Base-by-base conservation (phyloP, 306 rosid genomes). In the Gastrolobium bilobum region DNA sequence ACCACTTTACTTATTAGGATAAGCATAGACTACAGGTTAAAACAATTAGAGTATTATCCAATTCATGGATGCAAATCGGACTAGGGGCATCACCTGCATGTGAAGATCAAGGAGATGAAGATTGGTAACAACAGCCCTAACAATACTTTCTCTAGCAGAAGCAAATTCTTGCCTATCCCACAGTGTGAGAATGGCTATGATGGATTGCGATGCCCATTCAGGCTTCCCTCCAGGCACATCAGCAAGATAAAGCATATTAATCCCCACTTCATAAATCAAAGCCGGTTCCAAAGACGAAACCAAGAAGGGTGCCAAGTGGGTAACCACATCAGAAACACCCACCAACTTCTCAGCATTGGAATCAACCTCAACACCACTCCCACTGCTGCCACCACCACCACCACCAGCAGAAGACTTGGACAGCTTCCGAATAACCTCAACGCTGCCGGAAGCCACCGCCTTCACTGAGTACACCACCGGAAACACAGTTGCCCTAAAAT, bases 201-300 rank as follows among this genome's bases (percentile, higher is more conserved):
- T 91, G 0, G 99, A 93, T 52, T 90, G 97, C 0, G 99, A 96
- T 51, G 99, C 99, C 99, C 99, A 96, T 78, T 96, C 99, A 4
- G 97, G 90, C 78, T 96, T 96, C 79, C 99, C 98, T 51, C 99
- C 99, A 80, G 98, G 94, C 58, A 96, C 99, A 86, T 96, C 99
- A 75, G 99, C 99, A 79, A 96, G 85, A 81, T 96, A 93, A 88
- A 96, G 56, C 98, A 93, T 89, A 65, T 96, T 94, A 53, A 96
- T 96, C 75, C 94, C 99, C 33, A 96, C 99, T 60, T 96, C 99
- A 42, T 84, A 96, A 74, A 93, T 93, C 91, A 96, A 85, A 4
- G 99, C 93, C 2, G 99, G 99, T 67, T 96, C 98, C 92, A 96
- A 79, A 0, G 99, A 93, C 0, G 99, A 93, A 1, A 92, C 96